phyloP scores from a whole-genome alignment of 2,329 filamentous ascomycete genomes.

The Botryotinia globosa region DNA sequence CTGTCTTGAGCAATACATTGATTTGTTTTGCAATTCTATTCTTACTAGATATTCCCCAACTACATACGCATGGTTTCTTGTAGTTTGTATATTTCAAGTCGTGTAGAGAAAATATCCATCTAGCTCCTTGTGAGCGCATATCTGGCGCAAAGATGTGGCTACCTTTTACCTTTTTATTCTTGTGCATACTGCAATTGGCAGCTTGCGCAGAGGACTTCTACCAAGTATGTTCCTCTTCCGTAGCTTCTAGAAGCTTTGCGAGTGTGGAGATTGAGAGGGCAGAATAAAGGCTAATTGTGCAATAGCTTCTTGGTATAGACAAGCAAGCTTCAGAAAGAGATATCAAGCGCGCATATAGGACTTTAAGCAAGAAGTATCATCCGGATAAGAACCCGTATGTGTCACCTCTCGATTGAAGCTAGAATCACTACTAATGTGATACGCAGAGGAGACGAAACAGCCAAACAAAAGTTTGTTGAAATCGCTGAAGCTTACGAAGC shows the following conservation, averaged over 20 bases:
- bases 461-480: constrained; percentile 87
- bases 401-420: constrained; percentile 1
- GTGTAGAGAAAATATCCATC: constrained; percentile 11
- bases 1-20: constrained; percentile 9
- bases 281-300: constrained; percentile 24
- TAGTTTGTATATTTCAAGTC: constrained; percentile 2
- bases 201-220: constrained; percentile 72
- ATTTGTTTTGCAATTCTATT: constrained; percentile 7
- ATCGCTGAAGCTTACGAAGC: constrained; percentile 95
- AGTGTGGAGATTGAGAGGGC: neutral
- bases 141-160: constrained; percentile 47
- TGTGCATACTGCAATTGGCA: constrained; percentile 53
- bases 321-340: constrained; percentile 79
- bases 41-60: neutral
- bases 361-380: constrained; percentile 91
- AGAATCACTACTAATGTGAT: neutral
- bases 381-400: constrained; percentile 96
- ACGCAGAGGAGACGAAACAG: constrained; percentile 68
- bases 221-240: constrained; percentile 53
- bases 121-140: constrained; percentile 26
- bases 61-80: constrained; percentile 10
- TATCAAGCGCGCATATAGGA: constrained; percentile 90
- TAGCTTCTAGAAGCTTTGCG: neutral
- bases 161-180: constrained; percentile 51
- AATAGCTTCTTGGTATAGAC: constrained; percentile 73